Evolutionary conservation across 2,329 filamentous ascomycete species (phyloP), one percentile per base, ranked within the genome.

Genomic region (Cladophialophora exuberans): DNA sequence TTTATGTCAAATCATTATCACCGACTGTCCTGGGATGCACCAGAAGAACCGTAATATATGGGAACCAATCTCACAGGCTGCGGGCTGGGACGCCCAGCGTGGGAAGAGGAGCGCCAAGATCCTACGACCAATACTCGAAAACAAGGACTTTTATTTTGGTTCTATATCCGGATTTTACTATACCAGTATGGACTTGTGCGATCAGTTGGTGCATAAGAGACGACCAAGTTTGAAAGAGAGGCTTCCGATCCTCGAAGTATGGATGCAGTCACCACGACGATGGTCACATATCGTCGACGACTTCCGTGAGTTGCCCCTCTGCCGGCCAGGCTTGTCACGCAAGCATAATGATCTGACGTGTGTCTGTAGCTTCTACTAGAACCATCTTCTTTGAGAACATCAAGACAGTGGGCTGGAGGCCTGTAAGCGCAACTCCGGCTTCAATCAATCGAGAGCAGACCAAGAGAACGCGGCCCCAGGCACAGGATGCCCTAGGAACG

Each of bases 1-100:
- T 6, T 53, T 77, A 20, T 65, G 64, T n/a, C 44, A 67, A 11
- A 56, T 76, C 17, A 56, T 76, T 13, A 56, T 70, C 3, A 65
- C 66, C 10, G 64, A 66, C 28, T 76, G 72, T 48, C 62, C 60
- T 2, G 49, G 56, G 4, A 56, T 75, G 39, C 49, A 64, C 61
- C 30, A 64, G 48, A 54, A 48, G 54, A 58, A 64, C 54, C 23
- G 59, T 49, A 41, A 41, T 30, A 45, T 60, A 5, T 65, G 64
- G 64, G 61, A 63, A 23, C 49, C 43, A 5, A 17, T 54, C n/a
- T 62, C 62, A 17, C 54, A 56, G 18, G 44, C 56, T 9, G 56
- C 65, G 46, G 70, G 70, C 6, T 73, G 71, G 71, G 60, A 63
- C 39, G 55, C 62, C 4, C 47, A 53, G 52, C 59, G 56, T 26